Evolutionary conservation across 2,329 filamentous ascomycete species (phyloP).

Genomic region (Thielaviopsis ethacetica): DNA sequence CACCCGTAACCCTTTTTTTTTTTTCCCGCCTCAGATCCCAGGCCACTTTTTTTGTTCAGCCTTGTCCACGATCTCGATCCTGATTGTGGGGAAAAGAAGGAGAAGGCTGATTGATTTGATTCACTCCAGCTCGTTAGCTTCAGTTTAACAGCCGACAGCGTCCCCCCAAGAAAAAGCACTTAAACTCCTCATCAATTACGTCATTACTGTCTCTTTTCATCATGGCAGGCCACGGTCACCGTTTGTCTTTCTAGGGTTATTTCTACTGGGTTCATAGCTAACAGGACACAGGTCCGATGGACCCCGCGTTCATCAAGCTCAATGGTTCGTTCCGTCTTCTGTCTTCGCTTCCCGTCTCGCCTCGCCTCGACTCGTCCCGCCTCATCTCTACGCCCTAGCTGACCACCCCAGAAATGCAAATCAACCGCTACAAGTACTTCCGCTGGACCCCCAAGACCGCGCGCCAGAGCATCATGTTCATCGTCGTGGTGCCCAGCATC

Average conservation of each 20-base stretch:
- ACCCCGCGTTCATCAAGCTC: slow-evolving; percentile 12
- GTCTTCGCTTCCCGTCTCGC: neutral
- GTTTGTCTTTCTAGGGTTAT: slow-evolving; percentile 1
- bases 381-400: neutral
- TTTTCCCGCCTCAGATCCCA: no score
- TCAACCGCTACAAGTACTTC: slow-evolving; percentile 87
- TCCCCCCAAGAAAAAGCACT: no score
- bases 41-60: no score
- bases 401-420: slow-evolving; percentile 49
- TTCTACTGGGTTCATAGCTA: no score
- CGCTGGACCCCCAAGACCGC: slow-evolving; percentile 79
- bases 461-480: slow-evolving; percentile 62
- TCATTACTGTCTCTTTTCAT: neutral
- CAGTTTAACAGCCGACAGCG: no score
- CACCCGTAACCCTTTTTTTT: no score
- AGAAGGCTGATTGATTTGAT: no score
- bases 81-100: no score
- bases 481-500: slow-evolving; percentile 52
- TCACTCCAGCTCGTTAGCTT: no score
- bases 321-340: slow-evolving; percentile 4
- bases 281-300: slow-evolving; percentile 8
- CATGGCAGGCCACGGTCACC: slow-evolving; percentile 9
- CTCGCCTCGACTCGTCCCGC: no score
- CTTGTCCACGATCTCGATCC: no score
- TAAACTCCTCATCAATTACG: no score